A percentile compares a stretch with the other conserved stretches of the same genome.
phyloP scores from a whole-genome alignment of 352 stramenopile genomes.

The Globisporangium mamillatum region DNA sequence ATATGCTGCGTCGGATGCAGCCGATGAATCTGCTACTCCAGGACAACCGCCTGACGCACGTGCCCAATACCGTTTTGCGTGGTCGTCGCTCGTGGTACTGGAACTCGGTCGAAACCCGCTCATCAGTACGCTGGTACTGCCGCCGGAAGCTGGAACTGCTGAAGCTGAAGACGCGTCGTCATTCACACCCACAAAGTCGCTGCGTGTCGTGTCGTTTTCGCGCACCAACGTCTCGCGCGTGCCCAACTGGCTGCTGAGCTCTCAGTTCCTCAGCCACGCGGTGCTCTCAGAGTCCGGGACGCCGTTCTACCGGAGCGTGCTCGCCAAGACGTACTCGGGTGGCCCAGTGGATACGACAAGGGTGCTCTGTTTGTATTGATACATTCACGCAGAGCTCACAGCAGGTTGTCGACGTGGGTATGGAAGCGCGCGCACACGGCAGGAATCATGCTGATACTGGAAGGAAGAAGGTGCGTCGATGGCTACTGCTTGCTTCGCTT shows the following conservation, averaged over 20 bases:
- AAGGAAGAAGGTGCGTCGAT: conserved; percentile 9
- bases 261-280: background rate
- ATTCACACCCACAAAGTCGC: background rate
- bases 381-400: background rate
- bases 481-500: background rate
- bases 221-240: background rate
- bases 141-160: background rate
- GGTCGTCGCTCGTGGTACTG: background rate
- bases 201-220: conserved; percentile 1
- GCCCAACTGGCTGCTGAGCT: background rate
- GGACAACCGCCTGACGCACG: background rate
- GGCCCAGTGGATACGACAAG: background rate
- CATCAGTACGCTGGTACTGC: background rate
- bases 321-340: background rate
- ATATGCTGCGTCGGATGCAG: background rate
- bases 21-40: conserved; percentile 2
- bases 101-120: conserved; percentile 2
- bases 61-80: conserved; percentile 2
- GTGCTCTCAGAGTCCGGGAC: background rate
- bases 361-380: background rate
- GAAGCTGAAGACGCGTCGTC: background rate
- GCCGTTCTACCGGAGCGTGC: background rate
- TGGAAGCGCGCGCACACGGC: background rate
- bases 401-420: background rate
- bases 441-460: conserved; percentile 6